Base-by-base conservation (phyloP, 78 protist species). In the Pigoraptor vietnamica region DNA sequence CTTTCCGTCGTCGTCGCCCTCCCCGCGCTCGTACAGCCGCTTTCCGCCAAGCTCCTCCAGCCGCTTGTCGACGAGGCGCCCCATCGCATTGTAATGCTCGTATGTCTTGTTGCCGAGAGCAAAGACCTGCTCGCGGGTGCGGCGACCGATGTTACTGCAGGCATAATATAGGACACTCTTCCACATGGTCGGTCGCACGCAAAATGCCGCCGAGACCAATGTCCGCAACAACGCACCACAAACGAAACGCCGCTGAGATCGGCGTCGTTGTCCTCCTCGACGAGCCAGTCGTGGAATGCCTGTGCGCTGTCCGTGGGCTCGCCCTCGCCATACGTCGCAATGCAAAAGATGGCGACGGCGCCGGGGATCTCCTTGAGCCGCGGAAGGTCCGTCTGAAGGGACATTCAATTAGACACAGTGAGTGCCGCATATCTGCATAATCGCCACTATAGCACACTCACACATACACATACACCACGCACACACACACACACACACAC, bases 41-140 rank as follows among this genome's bases (percentile, higher is more conserved):
- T 0, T 0, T 37, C 92, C 99, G 35, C 98, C 98, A 1, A 97
- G 90, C 1, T 91, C 94, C n/a, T 37, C 95, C 40, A 98, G 29
- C 36, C 89, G 67, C 67, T 39, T 35, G 39, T 98, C 98, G 32
- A 91, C 35, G n/a, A 90, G 56, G 25, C 87, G 39, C 56, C 96
- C 98, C 86, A 98, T 92, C 35, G 95, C 92, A 56, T 95, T 91
- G 96, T 87, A 98, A 38, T 96, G 95, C 38, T 97, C 98, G 94
- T 98, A 98, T 32, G 97, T 97, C 91, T 90, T 93, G 96, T 98
- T 97, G 32, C 99, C 99, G 34, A 98, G 94, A n/a, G 96, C 98
- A 90, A 98, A 98, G 32, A 95, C 95, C 91, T 40, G 90, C n/a
- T n/a, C n/a, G n/a, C n/a, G n/a, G n/a, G n/a, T n/a, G n/a, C n/a